Conservation (phyloP, 225 moss, liverwort and hornwort species). For the Rhytidiadelphus loreus region DNA sequence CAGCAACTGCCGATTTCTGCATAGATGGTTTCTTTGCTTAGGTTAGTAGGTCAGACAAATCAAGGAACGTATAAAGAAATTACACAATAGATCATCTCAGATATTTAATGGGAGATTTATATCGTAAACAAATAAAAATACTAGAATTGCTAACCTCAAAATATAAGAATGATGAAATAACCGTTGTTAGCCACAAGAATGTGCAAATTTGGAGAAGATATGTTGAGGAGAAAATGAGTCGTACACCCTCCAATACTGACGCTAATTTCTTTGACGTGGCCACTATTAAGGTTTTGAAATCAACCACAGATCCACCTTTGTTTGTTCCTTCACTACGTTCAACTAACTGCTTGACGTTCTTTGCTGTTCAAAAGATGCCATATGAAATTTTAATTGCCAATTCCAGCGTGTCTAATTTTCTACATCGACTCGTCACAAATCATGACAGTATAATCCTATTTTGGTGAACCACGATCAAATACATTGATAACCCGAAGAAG, state of each 20-base stretch:
- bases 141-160: constrained; percentile 29
- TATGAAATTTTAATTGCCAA: not conserved
- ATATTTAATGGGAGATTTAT: not conserved
- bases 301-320: constrained; percentile 4
- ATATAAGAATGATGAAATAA: constrained; percentile 54
- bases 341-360: constrained; percentile 24
- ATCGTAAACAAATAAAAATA: not conserved
- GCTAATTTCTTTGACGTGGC: constrained; percentile 16
- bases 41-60: not conserved
- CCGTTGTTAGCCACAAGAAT: constrained; percentile 53
- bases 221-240: constrained; percentile 36
- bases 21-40: not conserved
- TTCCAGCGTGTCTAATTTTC: not conserved
- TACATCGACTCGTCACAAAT: not conserved
- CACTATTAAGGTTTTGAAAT: not conserved
- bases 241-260: constrained; percentile 32
- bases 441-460: not conserved
- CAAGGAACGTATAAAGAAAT: not conserved
- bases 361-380: constrained; percentile 11
- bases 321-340: constrained; percentile 12
- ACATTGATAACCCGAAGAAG: not conserved
- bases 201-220: constrained; percentile 59
- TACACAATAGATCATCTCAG: not conserved
- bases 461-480: not conserved
- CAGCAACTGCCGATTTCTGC: constrained; percentile 55